A percentile compares a stretch with the other conserved stretches of the same genome.
phyloP scores from a whole-genome alignment of 768 basidiomycete genomes.

The Vararia minispora region DNA sequence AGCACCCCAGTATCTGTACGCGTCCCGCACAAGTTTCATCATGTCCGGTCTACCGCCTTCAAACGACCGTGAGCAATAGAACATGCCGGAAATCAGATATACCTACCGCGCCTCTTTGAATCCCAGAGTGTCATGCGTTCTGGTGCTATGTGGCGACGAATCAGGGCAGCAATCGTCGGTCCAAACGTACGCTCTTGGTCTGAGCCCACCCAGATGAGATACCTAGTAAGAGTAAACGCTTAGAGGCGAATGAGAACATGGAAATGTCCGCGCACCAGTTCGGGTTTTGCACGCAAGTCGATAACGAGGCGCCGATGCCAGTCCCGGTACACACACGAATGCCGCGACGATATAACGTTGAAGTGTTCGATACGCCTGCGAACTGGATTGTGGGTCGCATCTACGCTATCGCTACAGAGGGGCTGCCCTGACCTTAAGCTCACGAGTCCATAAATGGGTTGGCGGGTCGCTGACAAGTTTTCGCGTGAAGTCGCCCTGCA shows the following conservation, averaged over 20 bases:
- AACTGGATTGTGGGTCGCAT: constrained; percentile 32
- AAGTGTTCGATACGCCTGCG: constrained; percentile 74
- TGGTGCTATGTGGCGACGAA: constrained; percentile 58
- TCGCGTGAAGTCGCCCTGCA: constrained; percentile 73
- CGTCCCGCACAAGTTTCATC: constrained; percentile 65
- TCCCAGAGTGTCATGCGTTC: constrained; percentile 73
- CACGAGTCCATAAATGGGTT: constrained; percentile 63
- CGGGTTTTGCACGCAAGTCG: constrained; percentile 68
- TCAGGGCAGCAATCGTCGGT: constrained; percentile 64
- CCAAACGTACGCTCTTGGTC: constrained; percentile 83
- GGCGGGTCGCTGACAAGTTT: constrained; percentile 62
- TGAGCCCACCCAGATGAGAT: constrained; percentile 77
- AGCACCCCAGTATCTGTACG: constrained; percentile 57
- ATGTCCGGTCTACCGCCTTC: constrained; percentile 62
- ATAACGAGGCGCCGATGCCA: constrained; percentile 69
- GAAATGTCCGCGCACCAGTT: constrained; percentile 40
- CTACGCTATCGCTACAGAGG: neutral
- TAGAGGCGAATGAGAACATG: constrained; percentile 1
- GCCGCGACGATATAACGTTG: constrained; percentile 66
- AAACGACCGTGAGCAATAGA: neutral
- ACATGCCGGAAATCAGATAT: neutral
- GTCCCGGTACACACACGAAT: constrained; percentile 79
- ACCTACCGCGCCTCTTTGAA: constrained; percentile 40
- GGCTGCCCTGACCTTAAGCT: constrained; percentile 61
- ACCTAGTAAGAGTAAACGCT: constrained; percentile 30